Conservation (phyloP, 345 rosid species). For the Corymbia maculata region DNA sequence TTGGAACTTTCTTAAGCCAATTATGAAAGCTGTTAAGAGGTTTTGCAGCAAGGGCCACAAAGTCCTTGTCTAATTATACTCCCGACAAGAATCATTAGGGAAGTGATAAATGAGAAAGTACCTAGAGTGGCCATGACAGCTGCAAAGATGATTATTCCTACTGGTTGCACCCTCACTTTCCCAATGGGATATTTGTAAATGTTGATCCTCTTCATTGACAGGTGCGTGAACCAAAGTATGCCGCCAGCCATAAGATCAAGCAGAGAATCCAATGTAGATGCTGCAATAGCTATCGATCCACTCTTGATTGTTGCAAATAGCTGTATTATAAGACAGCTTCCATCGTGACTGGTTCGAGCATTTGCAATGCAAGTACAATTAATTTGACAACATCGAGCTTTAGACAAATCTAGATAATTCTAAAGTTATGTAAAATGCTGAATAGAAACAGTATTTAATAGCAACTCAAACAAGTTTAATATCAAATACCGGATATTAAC, state of each 20-base stretch:
- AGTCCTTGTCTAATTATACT: background rate
- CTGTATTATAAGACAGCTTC: constrained; percentile 9
- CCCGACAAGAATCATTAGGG: background rate
- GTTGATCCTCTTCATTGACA: constrained; percentile 77
- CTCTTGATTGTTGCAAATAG: constrained; percentile 74
- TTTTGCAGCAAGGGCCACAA: background rate
- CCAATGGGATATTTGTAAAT: constrained; percentile 94
- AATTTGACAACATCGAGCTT: background rate
- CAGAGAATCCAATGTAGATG: constrained; percentile 88
- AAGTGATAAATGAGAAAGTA: constrained; percentile 8
- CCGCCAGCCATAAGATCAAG: constrained; percentile 97
- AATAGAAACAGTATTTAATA: background rate
- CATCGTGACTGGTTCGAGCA: background rate
- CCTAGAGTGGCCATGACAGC: constrained; percentile 97
- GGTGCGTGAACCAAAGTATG: constrained; percentile 89
- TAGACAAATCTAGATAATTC: background rate
- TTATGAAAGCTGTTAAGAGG: background rate
- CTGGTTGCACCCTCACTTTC: constrained; percentile 91
- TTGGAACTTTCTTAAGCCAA: background rate
- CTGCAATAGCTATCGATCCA: constrained; percentile 95
- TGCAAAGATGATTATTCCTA: constrained; percentile 85
- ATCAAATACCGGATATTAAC: background rate
- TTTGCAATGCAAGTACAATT: background rate
- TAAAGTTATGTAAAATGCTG: background rate
- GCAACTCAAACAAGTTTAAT: background rate